A percentile compares a stretch with the other conserved stretches of the same genome.
phyloP scores from a whole-genome alignment of 2,329 filamentous ascomycete species.

The Fusarium sp. region DNA sequence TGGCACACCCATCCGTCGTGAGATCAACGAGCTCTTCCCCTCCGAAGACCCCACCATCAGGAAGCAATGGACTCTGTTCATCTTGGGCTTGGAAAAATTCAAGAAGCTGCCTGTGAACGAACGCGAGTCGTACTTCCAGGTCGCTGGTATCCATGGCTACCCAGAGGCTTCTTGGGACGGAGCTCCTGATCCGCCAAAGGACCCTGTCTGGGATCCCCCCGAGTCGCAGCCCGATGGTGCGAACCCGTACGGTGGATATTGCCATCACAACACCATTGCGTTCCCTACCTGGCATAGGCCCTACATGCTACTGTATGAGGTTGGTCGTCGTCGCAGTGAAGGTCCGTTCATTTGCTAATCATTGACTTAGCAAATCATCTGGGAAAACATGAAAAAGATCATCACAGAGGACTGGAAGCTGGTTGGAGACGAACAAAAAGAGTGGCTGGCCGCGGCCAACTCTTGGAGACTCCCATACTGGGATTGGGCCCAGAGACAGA shows the following conservation, averaged over 20 bases:
- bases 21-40: neutral
- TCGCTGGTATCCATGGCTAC: slow-evolving; percentile 5
- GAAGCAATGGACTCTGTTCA: slow-evolving; percentile 20
- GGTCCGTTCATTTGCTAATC: neutral
- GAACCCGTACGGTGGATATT: slow-evolving; percentile 61
- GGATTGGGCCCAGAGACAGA: slow-evolving; percentile 48
- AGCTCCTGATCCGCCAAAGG: neutral
- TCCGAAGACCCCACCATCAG: neutral
- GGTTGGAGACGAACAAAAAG: neutral
- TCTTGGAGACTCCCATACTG: slow-evolving; percentile 50
- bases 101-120: neutral
- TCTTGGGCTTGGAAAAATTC: slow-evolving; percentile 14
- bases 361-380: neutral
- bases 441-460: slow-evolving; percentile 45
- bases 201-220: neutral
- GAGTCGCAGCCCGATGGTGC: neutral
- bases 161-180: neutral
- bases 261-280: slow-evolving; percentile 69
- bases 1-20: neutral
- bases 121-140: neutral
- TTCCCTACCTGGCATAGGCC: slow-evolving; percentile 77
- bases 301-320: slow-evolving; percentile 72
- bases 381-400: slow-evolving; percentile 17
- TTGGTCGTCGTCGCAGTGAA: slow-evolving; percentile 36
- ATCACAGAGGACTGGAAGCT: slow-evolving; percentile 9